Base-by-base conservation (phyloP, 768 basidiomycete genomes). In the Naganishia friedmannii region DNA sequence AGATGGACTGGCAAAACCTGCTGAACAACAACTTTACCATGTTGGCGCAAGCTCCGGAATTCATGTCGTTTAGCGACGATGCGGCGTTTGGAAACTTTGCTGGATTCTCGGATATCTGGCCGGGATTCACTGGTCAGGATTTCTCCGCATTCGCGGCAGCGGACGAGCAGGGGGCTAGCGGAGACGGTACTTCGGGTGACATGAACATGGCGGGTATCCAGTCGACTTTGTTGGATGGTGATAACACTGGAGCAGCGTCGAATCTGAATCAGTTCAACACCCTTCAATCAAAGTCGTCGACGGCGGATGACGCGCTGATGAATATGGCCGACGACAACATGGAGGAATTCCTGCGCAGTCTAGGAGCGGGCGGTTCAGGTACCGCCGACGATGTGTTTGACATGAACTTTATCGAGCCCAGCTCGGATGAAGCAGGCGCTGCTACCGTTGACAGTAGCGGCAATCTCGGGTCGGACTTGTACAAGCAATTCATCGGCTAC, bases 341-440 rank as follows among this genome's bases (percentile, higher is more conserved):
- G 71, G 67, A 72, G 42, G 71, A 63, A 42, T 72, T 72, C 63
- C 53, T 68, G 58, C 58, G 54, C 28, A 72, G 67, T 45, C 34
- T 72, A 45, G 54, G 39, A 19, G 53, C 67, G 2, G 28, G 54
- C 13, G 55, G 53, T 23, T 60, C 69, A 42, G 19, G 34, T 21
- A 37, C 10, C 26, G 60, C 17, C 37, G 46, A 70, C n/a, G 56
- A 42, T 37, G 42, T 31, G 17, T 69, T 69, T 29, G 42, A 53
- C 23, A 53, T 69, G 55, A 70, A 42, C 45, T 60, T 51, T 29
- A 37, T n/a, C 31, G 60, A 48, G 10, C 39, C 42, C 42, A 34
- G 32, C 29, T 34, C 63, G 31, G 69, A 29, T 39, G 34, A 39
- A 26, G 13, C 21, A 13, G 31, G 8, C 26, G 32, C 42, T 17